These are phyloP conservation scores for Neckera pumila DNA, from an alignment of 225 moss, liverwort and hornwort genomes.

Conservation along the genomic window DNA sequence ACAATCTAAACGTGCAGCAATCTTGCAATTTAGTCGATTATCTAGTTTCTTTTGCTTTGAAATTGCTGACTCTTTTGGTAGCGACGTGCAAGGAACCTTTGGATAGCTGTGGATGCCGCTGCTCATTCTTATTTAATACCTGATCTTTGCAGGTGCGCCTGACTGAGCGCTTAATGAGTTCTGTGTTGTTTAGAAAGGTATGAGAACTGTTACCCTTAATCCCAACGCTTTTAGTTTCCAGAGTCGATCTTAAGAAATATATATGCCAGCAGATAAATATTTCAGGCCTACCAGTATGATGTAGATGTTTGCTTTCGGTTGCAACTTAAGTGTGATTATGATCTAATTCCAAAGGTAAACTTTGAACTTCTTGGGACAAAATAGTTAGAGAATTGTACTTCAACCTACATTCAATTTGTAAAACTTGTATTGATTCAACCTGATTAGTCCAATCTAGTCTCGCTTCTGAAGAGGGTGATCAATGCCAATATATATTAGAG, in stretches of 20 bases:
- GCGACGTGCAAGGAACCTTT: not conserved
- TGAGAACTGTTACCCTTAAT: not conserved
- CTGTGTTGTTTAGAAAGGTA: constrained; percentile 96
- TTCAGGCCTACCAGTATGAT: not conserved
- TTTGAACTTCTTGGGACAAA: not conserved
- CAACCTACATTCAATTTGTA: not conserved
- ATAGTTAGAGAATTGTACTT: not conserved
- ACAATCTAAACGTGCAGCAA: not conserved
- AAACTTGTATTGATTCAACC: not conserved
- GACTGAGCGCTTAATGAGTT: constrained; percentile 97
- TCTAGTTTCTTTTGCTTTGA: not conserved
- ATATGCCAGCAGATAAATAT: not conserved
- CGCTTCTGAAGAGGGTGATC: not conserved
- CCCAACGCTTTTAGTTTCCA: not conserved
- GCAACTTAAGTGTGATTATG: not conserved
- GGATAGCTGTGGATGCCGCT: not conserved
- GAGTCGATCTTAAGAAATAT: not conserved
- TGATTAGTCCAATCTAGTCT: not conserved
- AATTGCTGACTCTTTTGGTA: not conserved
- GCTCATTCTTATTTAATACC: not conserved
- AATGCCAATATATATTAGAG: not conserved
- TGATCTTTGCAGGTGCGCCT: constrained; percentile 61
- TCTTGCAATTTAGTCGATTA: not conserved
- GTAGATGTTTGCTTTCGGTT: not conserved
- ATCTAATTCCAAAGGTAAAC: not conserved